A percentile compares a stretch with the other conserved stretches of the same genome.
These are phyloP conservation scores for Hypoxylon crocopeplum DNA, from an alignment of 495 filamentous ascomycete genomes.

Conservation along the genomic window DNA sequence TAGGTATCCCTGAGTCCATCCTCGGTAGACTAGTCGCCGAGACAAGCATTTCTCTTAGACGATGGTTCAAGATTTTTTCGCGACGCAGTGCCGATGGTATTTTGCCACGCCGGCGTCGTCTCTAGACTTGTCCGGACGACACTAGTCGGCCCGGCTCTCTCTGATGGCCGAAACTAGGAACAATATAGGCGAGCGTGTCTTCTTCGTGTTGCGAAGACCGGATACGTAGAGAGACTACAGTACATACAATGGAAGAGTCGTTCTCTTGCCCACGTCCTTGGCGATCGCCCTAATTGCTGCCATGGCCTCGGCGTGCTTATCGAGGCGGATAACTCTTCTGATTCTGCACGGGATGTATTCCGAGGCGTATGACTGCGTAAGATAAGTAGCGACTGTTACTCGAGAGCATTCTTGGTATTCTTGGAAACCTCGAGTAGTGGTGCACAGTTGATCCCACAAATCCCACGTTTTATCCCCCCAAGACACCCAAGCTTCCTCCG, in stretches of 20 bases:
- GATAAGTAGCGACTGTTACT: too few relatives aligned
- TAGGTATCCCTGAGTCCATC: conserved; percentile 4
- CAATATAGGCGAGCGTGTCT: not conserved
- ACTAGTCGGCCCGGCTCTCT: conserved; percentile 29
- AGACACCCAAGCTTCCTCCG: conserved; percentile 4
- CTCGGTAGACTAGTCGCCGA: conserved; percentile 25
- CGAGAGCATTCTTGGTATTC: too few relatives aligned
- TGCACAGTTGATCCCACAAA: not conserved
- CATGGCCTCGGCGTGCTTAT: conserved; percentile 21
- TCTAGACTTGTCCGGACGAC: conserved; percentile 12
- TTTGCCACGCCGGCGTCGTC: conserved; percentile 15
- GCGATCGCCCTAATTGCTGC: conserved; percentile 22
- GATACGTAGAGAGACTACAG: not conserved
- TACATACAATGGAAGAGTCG: not conserved
- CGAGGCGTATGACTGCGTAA: too few relatives aligned
- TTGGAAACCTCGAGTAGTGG: too few relatives aligned
- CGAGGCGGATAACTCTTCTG: not conserved
- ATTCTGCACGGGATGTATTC: too few relatives aligned
- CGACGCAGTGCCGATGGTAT: conserved; percentile 8
- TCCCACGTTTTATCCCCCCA: conserved; percentile 4
- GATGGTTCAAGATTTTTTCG: not conserved
- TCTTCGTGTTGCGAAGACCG: not conserved
- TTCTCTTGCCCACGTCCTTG: conserved; percentile 17
- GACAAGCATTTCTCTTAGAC: conserved; percentile 3
- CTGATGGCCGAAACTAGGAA: not conserved